phyloP scores from a whole-genome alignment of 2,329 filamentous ascomycete genomes.

The Colletotrichum horii region DNA sequence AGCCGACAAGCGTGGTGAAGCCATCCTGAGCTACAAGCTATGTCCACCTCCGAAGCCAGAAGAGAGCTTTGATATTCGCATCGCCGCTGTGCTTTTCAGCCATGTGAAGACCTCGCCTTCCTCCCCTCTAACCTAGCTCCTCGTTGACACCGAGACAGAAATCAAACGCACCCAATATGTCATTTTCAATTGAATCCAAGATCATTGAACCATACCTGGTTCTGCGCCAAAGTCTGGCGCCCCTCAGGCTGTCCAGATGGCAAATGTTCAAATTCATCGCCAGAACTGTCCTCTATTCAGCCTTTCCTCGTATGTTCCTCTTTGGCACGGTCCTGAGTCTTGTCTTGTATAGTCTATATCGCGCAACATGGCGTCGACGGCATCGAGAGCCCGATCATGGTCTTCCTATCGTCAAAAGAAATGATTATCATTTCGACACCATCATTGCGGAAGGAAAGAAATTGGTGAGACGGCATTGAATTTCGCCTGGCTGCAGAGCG shows the following conservation, averaged over 20 bases:
- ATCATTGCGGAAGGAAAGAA: neutral
- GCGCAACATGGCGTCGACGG: neutral
- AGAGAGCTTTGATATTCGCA: constrained; percentile 35
- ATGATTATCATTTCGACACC: neutral
- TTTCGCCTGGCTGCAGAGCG: neutral
- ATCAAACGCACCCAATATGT: neutral
- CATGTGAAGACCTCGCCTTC: neutral
- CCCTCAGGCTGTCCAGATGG: neutral
- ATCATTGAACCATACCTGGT: neutral
- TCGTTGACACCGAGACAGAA: neutral
- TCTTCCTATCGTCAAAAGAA: neutral
- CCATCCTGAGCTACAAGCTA: neutral
- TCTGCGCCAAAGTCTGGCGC: neutral
- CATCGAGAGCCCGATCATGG: neutral
- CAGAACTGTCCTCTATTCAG: neutral
- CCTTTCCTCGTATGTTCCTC: neutral
- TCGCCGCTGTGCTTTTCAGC: neutral
- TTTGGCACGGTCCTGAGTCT: neutral
- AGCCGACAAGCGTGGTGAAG: neutral
- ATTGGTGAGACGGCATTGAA: neutral
- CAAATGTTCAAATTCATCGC: neutral
- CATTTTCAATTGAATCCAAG: neutral
- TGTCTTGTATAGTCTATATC: neutral
- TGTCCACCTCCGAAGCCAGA: neutral
- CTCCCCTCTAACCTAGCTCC: neutral